phyloP scores from a whole-genome alignment of 345 rosid species.

The Camelina neglecta region DNA sequence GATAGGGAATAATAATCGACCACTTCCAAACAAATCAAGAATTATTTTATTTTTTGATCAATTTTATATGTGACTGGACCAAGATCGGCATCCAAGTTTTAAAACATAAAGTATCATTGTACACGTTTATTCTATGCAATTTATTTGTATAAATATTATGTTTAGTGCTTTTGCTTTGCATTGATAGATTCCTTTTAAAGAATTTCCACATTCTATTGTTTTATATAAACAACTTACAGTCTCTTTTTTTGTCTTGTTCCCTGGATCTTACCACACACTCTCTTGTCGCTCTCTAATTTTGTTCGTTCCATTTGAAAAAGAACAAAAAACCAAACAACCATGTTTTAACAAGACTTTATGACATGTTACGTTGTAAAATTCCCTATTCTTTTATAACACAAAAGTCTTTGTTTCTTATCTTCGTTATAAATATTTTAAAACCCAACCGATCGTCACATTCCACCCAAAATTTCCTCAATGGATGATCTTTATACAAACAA shows the following conservation, averaged over 20 bases:
- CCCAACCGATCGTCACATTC: neutral
- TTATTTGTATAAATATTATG: no score
- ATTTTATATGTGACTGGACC: no score
- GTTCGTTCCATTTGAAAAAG: neutral
- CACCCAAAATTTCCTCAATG: neutral
- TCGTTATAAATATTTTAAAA: slow-evolving; percentile 4
- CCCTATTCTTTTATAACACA: neutral
- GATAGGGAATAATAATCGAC: no score
- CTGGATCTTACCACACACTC: neutral
- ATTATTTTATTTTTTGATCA: no score
- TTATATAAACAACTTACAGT: no score
- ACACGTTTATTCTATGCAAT: no score
- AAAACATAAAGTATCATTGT: no score
- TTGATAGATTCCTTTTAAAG: no score
- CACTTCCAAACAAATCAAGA: no score
- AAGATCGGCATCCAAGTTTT: no score
- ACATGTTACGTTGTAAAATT: neutral
- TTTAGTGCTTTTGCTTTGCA: no score
- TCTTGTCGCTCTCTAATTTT: neutral
- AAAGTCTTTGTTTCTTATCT: neutral
- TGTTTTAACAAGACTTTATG: neutral
- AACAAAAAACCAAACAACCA: neutral
- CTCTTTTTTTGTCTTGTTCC: neutral
- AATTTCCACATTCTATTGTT: no score
- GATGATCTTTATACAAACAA: neutral